Base-by-base conservation (phyloP, 2,329 filamentous ascomycete species). In the Aspergillus sp. region DNA sequence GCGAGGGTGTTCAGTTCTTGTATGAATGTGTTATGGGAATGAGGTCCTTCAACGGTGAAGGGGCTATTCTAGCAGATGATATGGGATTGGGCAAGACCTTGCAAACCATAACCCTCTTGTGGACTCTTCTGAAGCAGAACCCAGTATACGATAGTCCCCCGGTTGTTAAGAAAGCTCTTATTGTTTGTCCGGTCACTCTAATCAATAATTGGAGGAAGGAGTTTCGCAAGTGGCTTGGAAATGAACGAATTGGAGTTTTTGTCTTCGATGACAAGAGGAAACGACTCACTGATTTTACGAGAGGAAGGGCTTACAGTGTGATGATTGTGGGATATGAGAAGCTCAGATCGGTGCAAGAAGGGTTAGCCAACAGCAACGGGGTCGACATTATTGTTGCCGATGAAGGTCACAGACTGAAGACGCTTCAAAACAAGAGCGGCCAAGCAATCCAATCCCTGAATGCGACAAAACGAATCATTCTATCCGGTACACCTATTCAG, bases 1-100 rank as follows among this genome's bases (percentile, higher is more conserved):
- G 86, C 13, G 85, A 88, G 68, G 89, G 89, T 21, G 87, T 91
- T 0, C 80, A 84, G 53, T 91, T 91, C 67, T 73, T 91, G 47
- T 91, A 91, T 68, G 88, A 91, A 73, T 90, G 88, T 70, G 86
- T 91, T 0, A 91, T 91, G 88, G 88, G 88, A 5, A 84, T 90
- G 81, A 82, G 87, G 44, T 77, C 82, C 44, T 87, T 84, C 62
- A 85, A 85, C 66, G 88, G 88, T 1, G 83, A 88, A 73, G 88
- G 88, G 23, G 88, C 88, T 3, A 87, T 91, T 60, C 78, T 91
- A 52, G 89, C 89, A 1, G 89, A 91, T 70, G 89, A 91, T 66
- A 91, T 91, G 89, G 89, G 89, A 0, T 74, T 91, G 2, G 89
- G 89, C 19, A 91, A 91, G 75, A 90, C 89, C 0, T 71, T 91